A percentile compares a stretch with the other conserved stretches of the same genome.
These are phyloP conservation scores for Lactifluus volemus DNA, from an alignment of 768 basidiomycete genomes.

Conservation along the genomic window DNA sequence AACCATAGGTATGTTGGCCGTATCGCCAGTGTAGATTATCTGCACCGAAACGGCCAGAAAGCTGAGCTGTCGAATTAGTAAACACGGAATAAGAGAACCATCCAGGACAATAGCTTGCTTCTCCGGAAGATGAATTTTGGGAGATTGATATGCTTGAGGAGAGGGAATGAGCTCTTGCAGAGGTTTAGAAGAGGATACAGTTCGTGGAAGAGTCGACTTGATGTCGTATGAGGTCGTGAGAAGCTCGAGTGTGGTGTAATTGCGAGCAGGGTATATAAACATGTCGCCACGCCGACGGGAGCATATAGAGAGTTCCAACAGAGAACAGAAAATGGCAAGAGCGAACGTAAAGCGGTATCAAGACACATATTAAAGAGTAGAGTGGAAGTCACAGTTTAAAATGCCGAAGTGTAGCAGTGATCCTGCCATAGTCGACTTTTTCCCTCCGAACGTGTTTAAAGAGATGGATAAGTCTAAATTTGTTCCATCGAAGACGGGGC, in stretches of 20 bases:
- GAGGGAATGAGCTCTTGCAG: neutral
- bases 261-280: conserved; percentile 10
- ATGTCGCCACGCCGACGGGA: conserved; percentile 9
- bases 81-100: conserved; percentile 5
- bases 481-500: conserved; percentile 9
- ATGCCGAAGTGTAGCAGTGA: conserved; percentile 9
- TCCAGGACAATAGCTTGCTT: conserved; percentile 15
- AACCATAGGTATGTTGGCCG: conserved; percentile 40
- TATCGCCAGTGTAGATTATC: conserved; percentile 34
- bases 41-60: conserved; percentile 42
- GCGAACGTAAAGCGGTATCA: neutral
- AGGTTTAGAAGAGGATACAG: neutral
- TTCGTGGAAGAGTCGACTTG: too few species aligned
- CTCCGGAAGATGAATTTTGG: conserved; percentile 25
- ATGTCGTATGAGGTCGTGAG: neutral
- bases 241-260: neutral
- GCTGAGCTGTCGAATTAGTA: conserved; percentile 22
- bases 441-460: conserved; percentile 1
- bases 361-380: conserved; percentile 6
- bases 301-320: neutral
- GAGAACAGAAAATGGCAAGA: conserved; percentile 3
- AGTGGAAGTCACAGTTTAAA: neutral
- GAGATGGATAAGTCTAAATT: conserved; percentile 2
- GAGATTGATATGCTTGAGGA: conserved; percentile 15
- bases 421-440: conserved; percentile 13